phyloP scores from a whole-genome alignment of 768 basidiomycete genomes.

The Heimioporus sp. region DNA sequence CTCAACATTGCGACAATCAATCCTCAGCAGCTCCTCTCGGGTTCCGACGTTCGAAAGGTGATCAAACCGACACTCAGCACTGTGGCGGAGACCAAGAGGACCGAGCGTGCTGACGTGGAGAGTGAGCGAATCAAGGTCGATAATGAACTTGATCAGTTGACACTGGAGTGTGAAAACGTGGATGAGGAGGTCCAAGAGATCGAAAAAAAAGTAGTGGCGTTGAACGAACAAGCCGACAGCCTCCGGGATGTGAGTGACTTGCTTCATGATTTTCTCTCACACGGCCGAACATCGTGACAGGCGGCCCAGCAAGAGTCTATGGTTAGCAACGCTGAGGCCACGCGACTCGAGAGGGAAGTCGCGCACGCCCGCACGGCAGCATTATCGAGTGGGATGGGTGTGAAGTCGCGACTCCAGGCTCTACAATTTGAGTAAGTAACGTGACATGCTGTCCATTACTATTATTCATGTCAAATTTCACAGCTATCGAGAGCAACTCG shows the following conservation, averaged over 20 bases:
- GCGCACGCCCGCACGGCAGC: constrained; percentile 75
- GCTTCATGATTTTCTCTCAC: not conserved
- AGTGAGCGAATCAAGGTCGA: constrained; percentile 79
- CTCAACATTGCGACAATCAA: constrained; percentile 76
- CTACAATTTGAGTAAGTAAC: constrained; percentile 69
- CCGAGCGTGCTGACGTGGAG: constrained; percentile 67
- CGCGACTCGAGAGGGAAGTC: constrained; percentile 67
- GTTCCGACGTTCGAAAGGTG: constrained; percentile 66
- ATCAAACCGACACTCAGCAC: constrained; percentile 76
- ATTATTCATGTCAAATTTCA: constrained; percentile 1
- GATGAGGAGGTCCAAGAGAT: constrained; percentile 75
- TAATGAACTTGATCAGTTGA: constrained; percentile 77
- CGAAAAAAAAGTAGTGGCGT: constrained; percentile 65
- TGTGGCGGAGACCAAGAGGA: constrained; percentile 70
- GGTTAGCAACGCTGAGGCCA: constrained; percentile 63
- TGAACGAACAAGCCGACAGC: constrained; percentile 78
- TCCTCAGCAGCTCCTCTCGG: constrained; percentile 63
- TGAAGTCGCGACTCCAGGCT: constrained; percentile 73
- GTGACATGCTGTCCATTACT: not conserved
- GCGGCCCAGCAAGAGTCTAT: constrained; percentile 75
- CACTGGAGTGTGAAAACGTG: constrained; percentile 74
- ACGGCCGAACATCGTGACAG: constrained; percentile 35
- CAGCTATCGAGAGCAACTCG: constrained; percentile 79
- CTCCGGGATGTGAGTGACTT: constrained; percentile 64
- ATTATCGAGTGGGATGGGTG: constrained; percentile 77